A percentile compares a stretch with the other conserved stretches of the same genome.
These are phyloP conservation scores for Fusarium sulawesiense DNA, from an alignment of 2,329 filamentous ascomycete species.

Conservation along the genomic window DNA sequence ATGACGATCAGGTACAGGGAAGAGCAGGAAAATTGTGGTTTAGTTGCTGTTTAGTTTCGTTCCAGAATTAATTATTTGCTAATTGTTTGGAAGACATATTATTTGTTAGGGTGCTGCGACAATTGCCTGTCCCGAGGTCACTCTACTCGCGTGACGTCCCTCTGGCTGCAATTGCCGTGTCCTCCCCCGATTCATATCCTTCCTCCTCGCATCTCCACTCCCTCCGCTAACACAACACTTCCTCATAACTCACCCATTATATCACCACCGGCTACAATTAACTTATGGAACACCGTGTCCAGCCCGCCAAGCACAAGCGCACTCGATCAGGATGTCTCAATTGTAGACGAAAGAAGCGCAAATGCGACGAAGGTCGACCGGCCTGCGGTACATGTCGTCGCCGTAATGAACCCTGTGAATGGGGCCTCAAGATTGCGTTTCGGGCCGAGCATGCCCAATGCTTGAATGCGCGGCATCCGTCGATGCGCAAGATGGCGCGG, in stretches of 20 bases:
- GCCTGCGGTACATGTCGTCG: slow-evolving; percentile 51
- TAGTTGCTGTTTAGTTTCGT: neutral
- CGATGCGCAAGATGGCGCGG: slow-evolving; percentile 49
- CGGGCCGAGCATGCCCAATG: slow-evolving; percentile 52
- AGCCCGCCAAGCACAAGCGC: slow-evolving; percentile 47
- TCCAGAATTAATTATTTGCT: neutral
- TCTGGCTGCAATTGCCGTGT: slow-evolving; percentile 17
- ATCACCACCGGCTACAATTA: slow-evolving; percentile 34
- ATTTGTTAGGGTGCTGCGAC: neutral
- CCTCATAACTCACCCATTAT: neutral
- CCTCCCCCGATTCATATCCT: slow-evolving; percentile 3
- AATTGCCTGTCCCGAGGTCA: neutral
- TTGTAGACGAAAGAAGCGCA: slow-evolving; percentile 54
- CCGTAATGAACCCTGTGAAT: slow-evolving; percentile 50
- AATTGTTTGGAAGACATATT: neutral
- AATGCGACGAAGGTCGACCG: slow-evolving; percentile 53
- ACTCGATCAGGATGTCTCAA: slow-evolving; percentile 54
- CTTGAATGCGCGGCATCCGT: slow-evolving; percentile 50
- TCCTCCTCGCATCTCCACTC: slow-evolving; percentile 9
- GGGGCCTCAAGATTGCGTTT: slow-evolving; percentile 54
- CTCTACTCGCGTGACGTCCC: neutral
- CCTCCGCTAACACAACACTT: neutral
- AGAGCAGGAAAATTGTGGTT: neutral
- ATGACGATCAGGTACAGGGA: neutral
- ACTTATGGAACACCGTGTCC: slow-evolving; percentile 32